Conservation (phyloP, 148 eudicot species). For the Diospyros lotus region DNA sequence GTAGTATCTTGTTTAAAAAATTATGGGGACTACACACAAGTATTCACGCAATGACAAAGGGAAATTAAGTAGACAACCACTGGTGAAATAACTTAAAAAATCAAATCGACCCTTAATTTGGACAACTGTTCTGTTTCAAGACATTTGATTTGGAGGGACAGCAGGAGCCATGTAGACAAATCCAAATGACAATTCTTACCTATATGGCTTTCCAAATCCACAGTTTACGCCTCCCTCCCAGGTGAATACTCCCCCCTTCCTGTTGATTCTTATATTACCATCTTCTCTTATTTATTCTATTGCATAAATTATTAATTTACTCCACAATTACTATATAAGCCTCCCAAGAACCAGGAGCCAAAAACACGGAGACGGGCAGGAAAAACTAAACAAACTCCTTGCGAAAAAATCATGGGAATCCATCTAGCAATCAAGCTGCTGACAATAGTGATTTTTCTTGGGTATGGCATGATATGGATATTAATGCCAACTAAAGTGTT, state of each 20-base stretch:
- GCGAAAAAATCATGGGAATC: conserved; percentile 11
- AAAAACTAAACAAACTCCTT: neutral
- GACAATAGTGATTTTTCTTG: conserved; percentile 38
- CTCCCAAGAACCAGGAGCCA: neutral
- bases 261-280: neutral
- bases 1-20: too few species aligned
- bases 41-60: too few species aligned
- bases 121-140: neutral
- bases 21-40: too few species aligned
- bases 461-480: conserved; percentile 62
- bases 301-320: neutral
- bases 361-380: neutral
- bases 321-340: neutral
- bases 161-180: neutral
- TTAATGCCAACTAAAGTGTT: conserved; percentile 67
- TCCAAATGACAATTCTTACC: neutral
- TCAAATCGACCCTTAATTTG: too few species aligned
- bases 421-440: conserved; percentile 20
- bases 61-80: too few species aligned
- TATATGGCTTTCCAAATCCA: conserved; percentile 9
- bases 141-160: neutral
- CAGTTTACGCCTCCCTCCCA: conserved; percentile 7
- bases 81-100: too few species aligned
- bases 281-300: neutral
- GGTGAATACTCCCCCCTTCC: neutral